Evolutionary conservation across 2,329 filamentous ascomycete species (phyloP).

Genomic region (Cladobotryum mycophilum): DNA sequence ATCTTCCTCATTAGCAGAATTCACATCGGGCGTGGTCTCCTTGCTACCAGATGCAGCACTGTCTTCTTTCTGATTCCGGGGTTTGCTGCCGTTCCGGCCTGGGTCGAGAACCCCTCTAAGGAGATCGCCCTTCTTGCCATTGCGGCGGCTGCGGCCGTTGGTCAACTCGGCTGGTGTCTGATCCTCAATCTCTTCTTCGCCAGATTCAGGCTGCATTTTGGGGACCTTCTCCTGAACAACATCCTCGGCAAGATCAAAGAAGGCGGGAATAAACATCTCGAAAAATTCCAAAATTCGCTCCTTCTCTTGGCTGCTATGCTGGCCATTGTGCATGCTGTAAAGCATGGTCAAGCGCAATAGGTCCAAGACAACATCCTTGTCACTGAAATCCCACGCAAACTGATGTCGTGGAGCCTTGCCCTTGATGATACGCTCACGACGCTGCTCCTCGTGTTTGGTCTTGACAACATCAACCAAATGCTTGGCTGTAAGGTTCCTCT

Average conservation of each 20-base stretch:
- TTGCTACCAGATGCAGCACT: slow-evolving; percentile 75
- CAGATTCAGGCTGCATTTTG: slow-evolving; percentile 63
- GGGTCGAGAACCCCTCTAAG: slow-evolving; percentile 82
- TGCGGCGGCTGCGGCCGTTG: slow-evolving; percentile 61
- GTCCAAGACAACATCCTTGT: slow-evolving; percentile 61
- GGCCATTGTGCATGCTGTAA: slow-evolving; percentile 61
- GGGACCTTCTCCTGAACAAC: slow-evolving; percentile 60
- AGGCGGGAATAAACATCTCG: slow-evolving; percentile 66
- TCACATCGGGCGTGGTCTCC: slow-evolving; percentile 79
- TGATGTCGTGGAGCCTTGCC: slow-evolving; percentile 62
- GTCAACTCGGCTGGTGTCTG: slow-evolving; percentile 63
- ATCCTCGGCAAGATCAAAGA: slow-evolving; percentile 70
- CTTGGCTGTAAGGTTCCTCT: slow-evolving; percentile 85
- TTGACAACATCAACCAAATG: slow-evolving; percentile 86
- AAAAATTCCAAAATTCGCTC: slow-evolving; percentile 70
- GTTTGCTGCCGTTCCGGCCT: slow-evolving; percentile 62
- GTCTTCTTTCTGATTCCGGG: slow-evolving; percentile 69
- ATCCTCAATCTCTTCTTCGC: slow-evolving; percentile 74
- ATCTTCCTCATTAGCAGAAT: slow-evolving; percentile 73
- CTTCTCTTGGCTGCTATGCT: slow-evolving; percentile 66
- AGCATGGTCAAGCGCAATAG: slow-evolving; percentile 57
- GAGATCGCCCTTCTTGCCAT: slow-evolving; percentile 72
- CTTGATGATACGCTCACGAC: slow-evolving; percentile 60
- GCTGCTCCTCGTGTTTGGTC: slow-evolving; percentile 86
- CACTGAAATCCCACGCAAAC: slow-evolving; percentile 67